phyloP scores from a whole-genome alignment of 1,284 basidiomycete species.

The Apiotrichum brassicae region DNA sequence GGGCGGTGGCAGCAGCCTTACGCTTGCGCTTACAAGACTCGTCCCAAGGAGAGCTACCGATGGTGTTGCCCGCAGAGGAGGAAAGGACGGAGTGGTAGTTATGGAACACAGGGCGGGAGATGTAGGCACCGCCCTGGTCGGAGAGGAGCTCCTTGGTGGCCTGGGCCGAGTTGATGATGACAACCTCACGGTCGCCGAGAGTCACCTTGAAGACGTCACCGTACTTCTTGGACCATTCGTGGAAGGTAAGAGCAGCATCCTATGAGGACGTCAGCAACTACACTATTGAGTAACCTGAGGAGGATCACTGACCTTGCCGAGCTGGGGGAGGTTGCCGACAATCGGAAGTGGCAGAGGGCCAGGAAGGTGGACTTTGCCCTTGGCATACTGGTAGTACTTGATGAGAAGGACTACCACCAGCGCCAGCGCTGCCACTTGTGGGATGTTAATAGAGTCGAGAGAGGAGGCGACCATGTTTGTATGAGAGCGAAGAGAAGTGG shows the following conservation, averaged over 20 bases:
- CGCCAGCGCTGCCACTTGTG: conserved; percentile 2
- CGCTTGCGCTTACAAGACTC: conserved; percentile 21
- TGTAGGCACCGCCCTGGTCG: conserved; percentile 17
- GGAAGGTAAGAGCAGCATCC: conserved; percentile 14
- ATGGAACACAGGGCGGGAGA: conserved; percentile 17
- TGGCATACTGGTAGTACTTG: conserved; percentile 12
- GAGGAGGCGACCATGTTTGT: background rate
- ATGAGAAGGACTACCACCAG: conserved; percentile 9
- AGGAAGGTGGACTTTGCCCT: conserved; percentile 17
- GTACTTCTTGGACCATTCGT: conserved; percentile 19
- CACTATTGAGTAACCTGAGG: no score
- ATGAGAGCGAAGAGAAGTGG: no score
- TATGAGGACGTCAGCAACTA: background rate
- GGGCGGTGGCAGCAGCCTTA: conserved; percentile 15
- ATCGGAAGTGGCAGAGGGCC: conserved; percentile 13
- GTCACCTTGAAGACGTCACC: conserved; percentile 20
- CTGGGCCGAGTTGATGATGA: conserved; percentile 19
- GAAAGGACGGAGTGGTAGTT: conserved; percentile 17
- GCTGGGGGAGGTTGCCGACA: conserved; percentile 13
- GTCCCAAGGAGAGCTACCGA: conserved; percentile 20
- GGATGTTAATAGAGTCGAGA: background rate
- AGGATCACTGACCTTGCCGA: conserved; percentile 9
- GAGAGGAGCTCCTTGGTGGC: conserved; percentile 17
- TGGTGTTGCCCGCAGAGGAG: conserved; percentile 14
- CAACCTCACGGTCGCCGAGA: conserved; percentile 19